Base-by-base conservation (phyloP, 2,329 filamentous ascomycete genomes). In the Colletotrichum sansevieriae region DNA sequence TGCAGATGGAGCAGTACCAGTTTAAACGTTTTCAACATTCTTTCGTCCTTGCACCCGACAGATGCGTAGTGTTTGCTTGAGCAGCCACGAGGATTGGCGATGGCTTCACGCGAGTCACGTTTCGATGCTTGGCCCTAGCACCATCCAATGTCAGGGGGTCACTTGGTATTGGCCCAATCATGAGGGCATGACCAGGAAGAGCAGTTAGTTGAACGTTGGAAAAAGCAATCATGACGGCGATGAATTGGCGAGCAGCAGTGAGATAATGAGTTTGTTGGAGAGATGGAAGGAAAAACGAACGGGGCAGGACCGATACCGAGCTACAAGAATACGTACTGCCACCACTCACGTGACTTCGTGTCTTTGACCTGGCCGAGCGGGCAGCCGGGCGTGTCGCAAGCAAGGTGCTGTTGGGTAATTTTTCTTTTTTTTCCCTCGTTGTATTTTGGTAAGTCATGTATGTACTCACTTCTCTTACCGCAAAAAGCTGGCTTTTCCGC, bases 281-380 rank as follows among this genome's bases (percentile, higher is more conserved):
- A 20, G n/a, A 57, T 20, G 13, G 37, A 37, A 20, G 18, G 39
- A 20, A 18, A 56, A 7, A 0, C 35, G 29, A 51, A 20, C 22
- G 25, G 13, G 22, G 3, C 25, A 54, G 8, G 3, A 46, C n/a
- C 18, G 25, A 18, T 58, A 65, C 44, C n/a, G n/a, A 13, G 43
- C 43, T 43, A 63, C 54, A 25, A 3, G 13, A 0, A 13, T 39
- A 60, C 57, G 37, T 37, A 39, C 3, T 54, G 18, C 2, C 3
- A 8, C 4, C 8, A 0, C 0, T 65, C 65, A 68, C 43, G 65
- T 68, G 65, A 68, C 41, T 39, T 55, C 65, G 65, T 68, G 65
- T 68, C 65, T 68, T 68, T 65, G 65, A 65, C 65, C 62, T 68
- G 65, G 62, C 55, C 54, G 61, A 60, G 65, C 60, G 61, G 57